phyloP scores from a whole-genome alignment of 805 yeast genomes.

The fission yeast (Schizosaccharomyces pombe) region DNA sequence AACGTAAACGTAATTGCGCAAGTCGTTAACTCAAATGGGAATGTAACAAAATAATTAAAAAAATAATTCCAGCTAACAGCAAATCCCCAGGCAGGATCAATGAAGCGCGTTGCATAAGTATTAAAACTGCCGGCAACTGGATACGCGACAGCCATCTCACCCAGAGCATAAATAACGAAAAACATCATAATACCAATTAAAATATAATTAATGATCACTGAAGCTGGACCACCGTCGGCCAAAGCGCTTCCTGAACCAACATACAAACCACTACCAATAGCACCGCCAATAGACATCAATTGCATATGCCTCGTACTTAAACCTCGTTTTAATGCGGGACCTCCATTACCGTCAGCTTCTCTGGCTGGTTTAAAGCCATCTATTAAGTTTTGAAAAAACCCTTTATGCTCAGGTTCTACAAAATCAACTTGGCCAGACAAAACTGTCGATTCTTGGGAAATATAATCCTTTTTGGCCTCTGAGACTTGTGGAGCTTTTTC shows the following conservation, averaged over 20 bases:
- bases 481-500: too few relatives aligned
- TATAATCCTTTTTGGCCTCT: too few relatives aligned
- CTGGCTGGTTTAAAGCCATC: too few relatives aligned
- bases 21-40: conserved; percentile 64
- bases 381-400: too few relatives aligned
- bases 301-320: conserved; percentile 35
- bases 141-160: conserved; percentile 45
- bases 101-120: conserved; percentile 34
- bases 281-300: conserved; percentile 53
- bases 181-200: conserved; percentile 30
- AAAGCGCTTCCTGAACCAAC: conserved; percentile 44
- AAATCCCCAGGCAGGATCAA: too few relatives aligned
- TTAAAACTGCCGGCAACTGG: conserved; percentile 42
- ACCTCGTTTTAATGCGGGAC: conserved; percentile 21
- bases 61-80: conserved; percentile 42
- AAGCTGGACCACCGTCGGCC: conserved; percentile 27
- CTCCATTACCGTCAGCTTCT: too few relatives aligned
- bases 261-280: conserved; percentile 53
- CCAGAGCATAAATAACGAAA: conserved; percentile 27
- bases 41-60: conserved; percentile 43
- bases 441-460: too few relatives aligned
- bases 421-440: too few relatives aligned
- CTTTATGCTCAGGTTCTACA: too few relatives aligned
- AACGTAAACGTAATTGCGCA: conserved; percentile 53
- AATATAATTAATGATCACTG: conserved; percentile 26